Evolutionary conservation across 1,284 basidiomycete genomes (phyloP), one percentile per base, ranked within the genome.

Genomic region (Puccinia triticina): DNA sequence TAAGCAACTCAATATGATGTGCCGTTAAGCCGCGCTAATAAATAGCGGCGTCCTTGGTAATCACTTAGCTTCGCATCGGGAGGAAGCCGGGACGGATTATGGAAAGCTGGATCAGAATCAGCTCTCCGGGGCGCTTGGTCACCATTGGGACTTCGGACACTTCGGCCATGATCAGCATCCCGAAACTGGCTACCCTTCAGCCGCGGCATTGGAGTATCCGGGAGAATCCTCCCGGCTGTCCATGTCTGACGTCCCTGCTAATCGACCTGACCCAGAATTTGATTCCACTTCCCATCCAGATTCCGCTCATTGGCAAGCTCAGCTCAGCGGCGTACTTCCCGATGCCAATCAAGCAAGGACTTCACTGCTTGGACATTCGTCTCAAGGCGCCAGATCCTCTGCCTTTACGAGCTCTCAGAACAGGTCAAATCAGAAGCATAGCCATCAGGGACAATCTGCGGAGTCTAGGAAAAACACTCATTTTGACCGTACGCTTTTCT

Each of bases 181-280:
- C 10, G 7, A 61, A 34, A 61, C 26, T 61, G 14, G 10, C 16
- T 61, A 26, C 59, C 18, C 59, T 61, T 18, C 59, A 34, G 26
- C 59, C 59, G 34, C n/a, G 2, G 29, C 59, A 11, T 61, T 61
- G 59, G 59, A 61, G 29, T 32, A 61, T 34, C 59, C 59, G 29
- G 59, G 59, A 61, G 59, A 61, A 61, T 61, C 59, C 32, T 34
- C 59, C 59, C 59, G 59, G 59, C 11, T 11, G 10, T 29, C 29
- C 29, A 34, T 61, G 59, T 61, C 29, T 29, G 59, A 59, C 29
- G 57, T 29, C n/a, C 57, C 57, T 59, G 57, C 57, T 59, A 59
- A 61, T 61, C 59, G 14, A 61, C 59, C 59, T 61, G 59, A 61
- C 26, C 29, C 29, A 29, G 32, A n/a, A 34, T 34, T 61, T 61